Conservation (phyloP, 2,329 filamentous ascomycete species). For the Hortaea werneckii region DNA sequence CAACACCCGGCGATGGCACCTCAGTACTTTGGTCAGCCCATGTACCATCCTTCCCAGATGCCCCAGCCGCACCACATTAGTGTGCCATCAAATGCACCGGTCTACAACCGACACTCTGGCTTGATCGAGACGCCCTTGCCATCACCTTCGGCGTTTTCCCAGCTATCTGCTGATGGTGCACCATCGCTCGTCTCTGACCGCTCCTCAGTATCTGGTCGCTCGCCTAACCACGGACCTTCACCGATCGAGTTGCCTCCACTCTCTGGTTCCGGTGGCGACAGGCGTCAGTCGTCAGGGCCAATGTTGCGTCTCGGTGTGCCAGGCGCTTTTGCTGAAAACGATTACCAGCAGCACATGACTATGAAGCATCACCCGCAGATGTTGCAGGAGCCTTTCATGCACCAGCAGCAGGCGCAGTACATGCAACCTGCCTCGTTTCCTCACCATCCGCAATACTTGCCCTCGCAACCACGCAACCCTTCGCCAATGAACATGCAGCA, state of each 20-base stretch:
- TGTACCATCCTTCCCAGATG: constrained; percentile 8
- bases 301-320: constrained; percentile 28
- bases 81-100: constrained; percentile 20
- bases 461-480: constrained; percentile 6
- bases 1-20: constrained; percentile 8
- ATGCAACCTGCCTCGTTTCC: constrained; percentile 6
- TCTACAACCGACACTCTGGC: constrained; percentile 15
- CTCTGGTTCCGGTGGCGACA: constrained; percentile 19
- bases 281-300: constrained; percentile 22
- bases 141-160: constrained; percentile 53
- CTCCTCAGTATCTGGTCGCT: constrained; percentile 36
- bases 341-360: constrained; percentile 19
- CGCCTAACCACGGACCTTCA: constrained; percentile 35
- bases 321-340: constrained; percentile 21
- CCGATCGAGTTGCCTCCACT: constrained; percentile 36
- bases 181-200: constrained; percentile 63
- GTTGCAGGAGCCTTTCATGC: constrained; percentile 25
- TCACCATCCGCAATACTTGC: constrained; percentile 4
- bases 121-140: constrained; percentile 48
- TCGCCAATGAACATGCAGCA: constrained; percentile 9
- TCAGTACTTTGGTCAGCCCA: constrained; percentile 15
- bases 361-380: constrained; percentile 22
- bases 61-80: constrained; percentile 14
- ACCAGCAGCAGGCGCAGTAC: constrained; percentile 15
- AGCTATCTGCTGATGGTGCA: constrained; percentile 52